A percentile compares a stretch with the other conserved stretches of the same genome.
Conservation (phyloP, 1,284 basidiomycete genomes). For the Apiotrichum domesticum region DNA sequence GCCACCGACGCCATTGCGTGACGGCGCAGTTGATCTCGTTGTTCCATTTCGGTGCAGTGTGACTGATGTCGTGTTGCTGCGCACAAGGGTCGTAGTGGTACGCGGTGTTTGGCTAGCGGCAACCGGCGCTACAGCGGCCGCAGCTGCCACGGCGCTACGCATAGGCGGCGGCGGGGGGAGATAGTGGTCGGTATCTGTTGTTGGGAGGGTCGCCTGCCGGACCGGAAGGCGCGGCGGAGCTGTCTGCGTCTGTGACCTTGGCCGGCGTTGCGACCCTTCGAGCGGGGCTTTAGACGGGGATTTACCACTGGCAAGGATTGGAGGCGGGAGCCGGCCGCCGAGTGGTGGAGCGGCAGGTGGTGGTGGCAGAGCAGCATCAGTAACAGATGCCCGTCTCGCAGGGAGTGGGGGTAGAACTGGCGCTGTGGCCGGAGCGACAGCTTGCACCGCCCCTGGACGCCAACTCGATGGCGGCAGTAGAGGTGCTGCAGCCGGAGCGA, state of each 20-base stretch:
- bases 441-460: no score
- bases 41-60: neutral
- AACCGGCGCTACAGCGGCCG: neutral
- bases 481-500: neutral
- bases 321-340: slow-evolving; percentile 6
- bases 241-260: neutral
- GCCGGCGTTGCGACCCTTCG: no score
- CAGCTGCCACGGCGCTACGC: slow-evolving; percentile 10
- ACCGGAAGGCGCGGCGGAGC: slow-evolving; percentile 9
- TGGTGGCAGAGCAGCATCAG: neutral
- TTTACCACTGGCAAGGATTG: slow-evolving; percentile 4
- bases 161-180: slow-evolving; percentile 19
- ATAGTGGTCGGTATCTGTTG: neutral
- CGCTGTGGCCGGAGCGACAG: no score
- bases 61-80: neutral
- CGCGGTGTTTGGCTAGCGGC: no score
- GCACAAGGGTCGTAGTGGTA: neutral
- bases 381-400: no score
- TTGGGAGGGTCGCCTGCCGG: slow-evolving; percentile 3
- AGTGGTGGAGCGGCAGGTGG: slow-evolving; percentile 18
- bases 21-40: neutral
- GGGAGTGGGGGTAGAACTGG: no score
- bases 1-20: neutral
- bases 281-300: no score
- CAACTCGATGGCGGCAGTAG: neutral